phyloP scores from a whole-genome alignment of 441 rosid species.

The Arabidopsis lyrata region DNA sequence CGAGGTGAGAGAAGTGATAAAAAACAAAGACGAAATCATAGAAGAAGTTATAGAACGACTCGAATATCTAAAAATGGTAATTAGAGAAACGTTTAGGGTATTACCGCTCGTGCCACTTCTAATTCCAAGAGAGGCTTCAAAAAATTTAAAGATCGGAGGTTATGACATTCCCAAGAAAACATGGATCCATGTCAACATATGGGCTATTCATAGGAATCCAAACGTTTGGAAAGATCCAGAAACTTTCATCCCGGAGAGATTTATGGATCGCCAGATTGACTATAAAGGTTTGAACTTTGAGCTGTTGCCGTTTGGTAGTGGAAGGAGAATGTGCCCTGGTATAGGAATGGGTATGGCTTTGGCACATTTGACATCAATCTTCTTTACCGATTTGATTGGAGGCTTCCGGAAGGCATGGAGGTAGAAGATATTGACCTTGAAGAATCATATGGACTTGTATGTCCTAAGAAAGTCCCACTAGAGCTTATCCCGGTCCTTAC shows the following conservation, averaged over 20 bases:
- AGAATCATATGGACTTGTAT: conserved; percentile 17
- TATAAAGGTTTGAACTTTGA: conserved; percentile 44
- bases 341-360: conserved; percentile 32
- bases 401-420: conserved; percentile 37
- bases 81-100: conserved; percentile 39
- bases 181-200: conserved; percentile 38
- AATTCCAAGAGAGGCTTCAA: conserved; percentile 39
- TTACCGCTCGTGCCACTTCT: conserved; percentile 28
- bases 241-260: conserved; percentile 37
- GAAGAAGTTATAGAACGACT: conserved; percentile 33
- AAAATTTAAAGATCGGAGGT: conserved; percentile 21
- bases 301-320: conserved; percentile 43
- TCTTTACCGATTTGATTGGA: conserved; percentile 47
- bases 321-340: conserved; percentile 49
- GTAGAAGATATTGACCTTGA: conserved; percentile 32
- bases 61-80: conserved; percentile 35
- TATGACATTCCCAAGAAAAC: conserved; percentile 36
- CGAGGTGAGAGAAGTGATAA: conserved; percentile 4
- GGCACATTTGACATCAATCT: conserved; percentile 44
- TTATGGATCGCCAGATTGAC: conserved; percentile 30
- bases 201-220: conserved; percentile 33
- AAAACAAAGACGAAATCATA: conserved; percentile 11
- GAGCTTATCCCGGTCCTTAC: conserved; percentile 29
- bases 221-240: conserved; percentile 39
- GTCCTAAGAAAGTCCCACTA: conserved; percentile 26